phyloP scores from a whole-genome alignment of 2,329 filamentous ascomycete species.

The Paecilomyces fulvus region DNA sequence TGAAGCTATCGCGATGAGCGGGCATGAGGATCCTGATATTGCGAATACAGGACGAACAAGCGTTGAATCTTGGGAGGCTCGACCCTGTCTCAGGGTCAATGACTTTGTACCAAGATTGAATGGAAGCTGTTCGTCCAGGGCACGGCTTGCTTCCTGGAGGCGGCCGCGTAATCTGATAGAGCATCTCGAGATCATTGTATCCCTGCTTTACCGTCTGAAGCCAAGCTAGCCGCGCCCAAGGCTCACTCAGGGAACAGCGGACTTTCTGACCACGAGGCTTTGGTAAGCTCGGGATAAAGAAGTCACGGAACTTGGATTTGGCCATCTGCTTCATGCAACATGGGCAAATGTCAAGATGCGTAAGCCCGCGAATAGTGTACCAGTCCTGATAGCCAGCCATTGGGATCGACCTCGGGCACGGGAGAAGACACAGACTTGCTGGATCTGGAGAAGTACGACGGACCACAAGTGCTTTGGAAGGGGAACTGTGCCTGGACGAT shows the following conservation, averaged over 20 bases:
- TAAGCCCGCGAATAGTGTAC: constrained; percentile 64
- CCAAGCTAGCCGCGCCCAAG: constrained; percentile 81
- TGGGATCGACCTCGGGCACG: constrained; percentile 59
- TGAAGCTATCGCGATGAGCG: constrained; percentile 58
- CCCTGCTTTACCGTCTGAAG: constrained; percentile 66
- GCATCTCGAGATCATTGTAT: constrained; percentile 56
- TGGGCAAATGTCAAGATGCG: constrained; percentile 72
- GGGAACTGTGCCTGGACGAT: constrained; percentile 4
- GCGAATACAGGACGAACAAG: constrained; percentile 66
- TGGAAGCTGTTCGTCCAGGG: constrained; percentile 47
- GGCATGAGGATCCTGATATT: constrained; percentile 68
- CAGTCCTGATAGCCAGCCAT: constrained; percentile 64
- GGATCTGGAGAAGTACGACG: constrained; percentile 10
- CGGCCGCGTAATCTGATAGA: constrained; percentile 61
- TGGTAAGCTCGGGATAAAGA: constrained; percentile 55
- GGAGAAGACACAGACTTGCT: constrained; percentile 42
- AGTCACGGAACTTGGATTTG: constrained; percentile 57
- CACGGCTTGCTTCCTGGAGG: constrained; percentile 49
- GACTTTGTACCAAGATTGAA: constrained; percentile 68
- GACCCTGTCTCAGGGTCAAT: constrained; percentile 57
- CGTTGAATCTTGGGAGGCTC: constrained; percentile 61
- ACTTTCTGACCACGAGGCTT: constrained; percentile 51
- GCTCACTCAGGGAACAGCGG: constrained; percentile 69
- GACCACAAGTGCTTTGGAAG: constrained; percentile 7
- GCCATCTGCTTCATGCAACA: constrained; percentile 68